These are phyloP conservation scores for Cerrena zonata DNA, from an alignment of 1,284 basidiomycete species.

Conservation along the genomic window DNA sequence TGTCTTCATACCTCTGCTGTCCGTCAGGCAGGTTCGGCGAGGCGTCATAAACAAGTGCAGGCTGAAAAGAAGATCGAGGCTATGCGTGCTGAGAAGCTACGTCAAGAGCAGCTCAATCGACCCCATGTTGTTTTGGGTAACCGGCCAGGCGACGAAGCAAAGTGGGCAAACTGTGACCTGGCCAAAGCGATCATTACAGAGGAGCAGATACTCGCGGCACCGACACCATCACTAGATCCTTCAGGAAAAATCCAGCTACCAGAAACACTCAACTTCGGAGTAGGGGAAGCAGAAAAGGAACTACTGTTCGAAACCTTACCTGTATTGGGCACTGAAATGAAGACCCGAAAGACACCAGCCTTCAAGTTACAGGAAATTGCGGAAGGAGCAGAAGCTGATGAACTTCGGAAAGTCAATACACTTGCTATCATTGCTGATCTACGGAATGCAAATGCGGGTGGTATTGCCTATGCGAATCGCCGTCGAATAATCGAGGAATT, in stretches of 20 bases:
- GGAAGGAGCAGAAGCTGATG: slow-evolving; percentile 29
- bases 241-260: slow-evolving; percentile 36
- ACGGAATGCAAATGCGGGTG: slow-evolving; percentile 78
- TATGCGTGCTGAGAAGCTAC: slow-evolving; percentile 40
- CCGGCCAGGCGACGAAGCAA: slow-evolving; percentile 51
- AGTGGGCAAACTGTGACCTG: slow-evolving; percentile 63
- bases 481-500: slow-evolving; percentile 77
- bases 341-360: not conserved
- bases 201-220: slow-evolving; percentile 39
- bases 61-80: slow-evolving; percentile 49
- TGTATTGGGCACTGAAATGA: slow-evolving; percentile 29
- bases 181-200: slow-evolving; percentile 55
- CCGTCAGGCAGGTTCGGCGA: slow-evolving; percentile 31
- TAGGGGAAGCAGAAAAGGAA: slow-evolving; percentile 48
- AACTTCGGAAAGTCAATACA: slow-evolving; percentile 55
- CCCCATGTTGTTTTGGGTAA: slow-evolving; percentile 74
- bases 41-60: slow-evolving; percentile 33
- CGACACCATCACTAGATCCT: slow-evolving; percentile 11
- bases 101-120: slow-evolving; percentile 36
- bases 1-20: slow-evolving; percentile 54
- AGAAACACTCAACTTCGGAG: slow-evolving; percentile 53
- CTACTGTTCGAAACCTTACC: slow-evolving; percentile 60
- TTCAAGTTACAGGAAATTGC: slow-evolving; percentile 4
- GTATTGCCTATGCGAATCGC: slow-evolving; percentile 83
- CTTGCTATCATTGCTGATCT: slow-evolving; percentile 77